Conservation (phyloP, 179 eudicot genomes). For the Spergularia azorica region DNA sequence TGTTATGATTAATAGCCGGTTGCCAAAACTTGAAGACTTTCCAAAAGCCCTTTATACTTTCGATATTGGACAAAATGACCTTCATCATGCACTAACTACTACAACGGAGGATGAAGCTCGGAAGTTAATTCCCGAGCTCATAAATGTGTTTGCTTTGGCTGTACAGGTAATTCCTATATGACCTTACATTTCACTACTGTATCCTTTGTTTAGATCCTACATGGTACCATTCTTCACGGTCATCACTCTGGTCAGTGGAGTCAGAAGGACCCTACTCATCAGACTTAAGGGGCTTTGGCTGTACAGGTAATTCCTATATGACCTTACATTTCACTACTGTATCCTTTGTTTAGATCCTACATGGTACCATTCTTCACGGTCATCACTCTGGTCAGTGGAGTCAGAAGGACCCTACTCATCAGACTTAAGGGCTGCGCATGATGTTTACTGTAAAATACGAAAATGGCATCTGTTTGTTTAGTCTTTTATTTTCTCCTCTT, state of each 20-base stretch:
- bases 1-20: constrained; percentile 22
- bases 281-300: no score
- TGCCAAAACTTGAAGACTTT: constrained; percentile 47
- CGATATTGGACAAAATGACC: constrained; percentile 70
- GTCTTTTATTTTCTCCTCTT: no score
- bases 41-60: constrained; percentile 56
- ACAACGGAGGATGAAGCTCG: constrained; percentile 41
- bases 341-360: background rate
- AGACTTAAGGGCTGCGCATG: no score
- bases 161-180: constrained; percentile 41
- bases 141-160: constrained; percentile 39
- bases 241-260: background rate
- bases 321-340: background rate
- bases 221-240: background rate
- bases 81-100: constrained; percentile 37
- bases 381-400: background rate
- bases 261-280: background rate
- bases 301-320: constrained; percentile 42
- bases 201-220: background rate
- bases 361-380: background rate
- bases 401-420: background rate
- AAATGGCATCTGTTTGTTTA: background rate
- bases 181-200: background rate
- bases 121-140: constrained; percentile 41
- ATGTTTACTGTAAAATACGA: no score